Percentiles rank a stretch among this genome's conserved stretches.
Evolutionary conservation across 805 yeast genomes (phyloP).

Genomic region (Wickerhamiella australiensis): DNA sequence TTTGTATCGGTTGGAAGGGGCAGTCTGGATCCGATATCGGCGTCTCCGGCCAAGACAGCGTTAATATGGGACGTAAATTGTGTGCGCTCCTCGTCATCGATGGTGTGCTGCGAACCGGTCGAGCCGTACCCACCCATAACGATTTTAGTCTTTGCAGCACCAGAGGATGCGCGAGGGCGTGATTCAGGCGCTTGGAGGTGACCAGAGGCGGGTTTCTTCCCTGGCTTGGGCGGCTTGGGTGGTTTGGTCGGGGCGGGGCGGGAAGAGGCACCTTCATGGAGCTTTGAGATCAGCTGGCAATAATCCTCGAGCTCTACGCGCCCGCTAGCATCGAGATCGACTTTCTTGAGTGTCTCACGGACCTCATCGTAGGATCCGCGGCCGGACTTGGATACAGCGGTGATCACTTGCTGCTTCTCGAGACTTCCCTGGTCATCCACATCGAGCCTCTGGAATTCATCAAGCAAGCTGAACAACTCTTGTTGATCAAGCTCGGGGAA

Average conservation of each 20-base stretch:
- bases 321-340: slow-evolving; percentile 91
- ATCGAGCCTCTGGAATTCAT: slow-evolving; percentile 68
- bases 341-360: slow-evolving; percentile 83
- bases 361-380: slow-evolving; percentile 80
- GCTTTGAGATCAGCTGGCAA: slow-evolving; percentile 70
- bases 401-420: slow-evolving; percentile 82
- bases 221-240: slow-evolving; percentile 21
- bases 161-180: slow-evolving; percentile 28
- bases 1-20: slow-evolving; percentile 91
- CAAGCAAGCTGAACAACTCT: slow-evolving; percentile 74
- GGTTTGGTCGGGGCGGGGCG: slow-evolving; percentile 10
- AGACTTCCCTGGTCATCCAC: slow-evolving; percentile 88
- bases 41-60: slow-evolving; percentile 78
- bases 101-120: slow-evolving; percentile 90
- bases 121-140: slow-evolving; percentile 69
- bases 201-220: neutral
- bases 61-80: slow-evolving; percentile 96
- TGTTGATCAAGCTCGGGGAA: slow-evolving; percentile 78
- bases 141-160: slow-evolving; percentile 37
- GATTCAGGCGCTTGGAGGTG: slow-evolving; percentile 22
- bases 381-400: slow-evolving; percentile 67
- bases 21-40: slow-evolving; percentile 67
- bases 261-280: slow-evolving; percentile 25
- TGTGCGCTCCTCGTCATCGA: slow-evolving; percentile 90
- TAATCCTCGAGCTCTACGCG: slow-evolving; percentile 93